Conservation (phyloP, 1,139 yeast species). For the Scheffersomyces segobiensis region DNA sequence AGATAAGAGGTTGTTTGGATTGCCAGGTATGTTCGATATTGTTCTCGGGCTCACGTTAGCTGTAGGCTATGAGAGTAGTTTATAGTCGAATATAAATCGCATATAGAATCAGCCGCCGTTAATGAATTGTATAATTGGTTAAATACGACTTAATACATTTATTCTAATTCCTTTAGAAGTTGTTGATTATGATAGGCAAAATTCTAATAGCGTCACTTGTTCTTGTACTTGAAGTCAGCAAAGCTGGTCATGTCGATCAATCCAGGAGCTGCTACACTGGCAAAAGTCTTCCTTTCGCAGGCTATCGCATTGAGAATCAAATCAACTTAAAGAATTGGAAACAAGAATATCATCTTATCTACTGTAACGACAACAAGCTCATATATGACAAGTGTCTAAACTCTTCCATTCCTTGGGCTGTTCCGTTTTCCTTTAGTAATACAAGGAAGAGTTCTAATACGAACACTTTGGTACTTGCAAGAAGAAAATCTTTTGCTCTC, state of each 20-base stretch:
- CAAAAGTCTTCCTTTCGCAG: slow-evolving; percentile 25
- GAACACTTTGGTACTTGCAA: slow-evolving; percentile 14
- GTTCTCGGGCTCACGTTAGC: slow-evolving; percentile 57
- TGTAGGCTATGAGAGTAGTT: slow-evolving; percentile 44
- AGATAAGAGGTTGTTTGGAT: slow-evolving; percentile 29
- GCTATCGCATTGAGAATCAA: slow-evolving; percentile 34
- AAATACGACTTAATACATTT: background rate
- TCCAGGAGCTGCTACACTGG: slow-evolving; percentile 8
- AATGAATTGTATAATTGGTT: background rate
- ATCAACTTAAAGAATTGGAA: slow-evolving; percentile 13
- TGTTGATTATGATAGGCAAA: background rate
- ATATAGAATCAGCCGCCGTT: background rate
- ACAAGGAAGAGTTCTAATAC: slow-evolving; percentile 1
- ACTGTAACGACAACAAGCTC: slow-evolving; percentile 33
- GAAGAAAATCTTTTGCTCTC: slow-evolving; percentile 25
- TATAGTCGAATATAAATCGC: slow-evolving; percentile 1
- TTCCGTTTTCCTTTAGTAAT: background rate
- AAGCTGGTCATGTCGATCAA: background rate
- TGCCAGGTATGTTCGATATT: slow-evolving; percentile 52
- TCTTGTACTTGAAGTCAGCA: background rate
- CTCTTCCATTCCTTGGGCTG: slow-evolving; percentile 13
- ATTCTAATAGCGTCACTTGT: background rate
- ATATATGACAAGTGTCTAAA: slow-evolving; percentile 20
- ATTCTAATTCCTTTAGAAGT: background rate
- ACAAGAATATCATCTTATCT: slow-evolving; percentile 23